Evolutionary conservation across 192 early-diverging fungal genomes (phyloP), one percentile per base, ranked within the genome.

Genomic region (Endogone sp.): DNA sequence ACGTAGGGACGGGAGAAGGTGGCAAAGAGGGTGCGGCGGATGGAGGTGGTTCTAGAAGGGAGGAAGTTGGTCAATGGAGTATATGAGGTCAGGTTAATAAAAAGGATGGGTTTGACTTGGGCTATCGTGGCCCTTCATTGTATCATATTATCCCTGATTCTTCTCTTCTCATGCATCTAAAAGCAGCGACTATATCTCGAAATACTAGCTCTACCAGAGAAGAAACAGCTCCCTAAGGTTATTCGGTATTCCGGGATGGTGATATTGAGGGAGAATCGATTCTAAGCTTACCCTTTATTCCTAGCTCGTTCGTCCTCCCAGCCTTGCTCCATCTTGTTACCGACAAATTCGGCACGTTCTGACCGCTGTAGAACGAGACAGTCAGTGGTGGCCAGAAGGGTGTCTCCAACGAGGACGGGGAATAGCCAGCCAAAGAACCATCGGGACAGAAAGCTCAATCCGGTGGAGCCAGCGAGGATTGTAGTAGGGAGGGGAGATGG

Each of bases 361-460:
- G 84, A 73, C 21, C 67, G 27, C 62, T 82, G 81, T 22, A 90
- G 79, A 37, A 77, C 66, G 63, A 90, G 77, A 31, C 74, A 72
- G 3, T 89, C 75, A 13, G 37, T 44, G 13, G 44, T 80, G 70
- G 68, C 71, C 67, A 22, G 86, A 82, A 61, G 78, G 72, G 20
- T 73, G 71, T 56, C 68, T 67, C 11, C 61, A 61, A 58, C 66
- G 29, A 91, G 64, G 13, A 91, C 73, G 3, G 74, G 70, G 64
- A 91, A 80, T 29, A 89, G 79, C 89, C 89, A 91, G 21, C 83
- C 55, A 63, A 91, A 86, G 31, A 90, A 79, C 69, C 89, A 79
- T 60, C 74, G 73, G 2, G 88, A 89, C 37, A 86, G 26, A 44
- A 85, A 62, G 71, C 83, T 85, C 62, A 69, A 31, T 20, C 76